Percentiles rank a stretch among this genome's conserved stretches.
phyloP scores from a whole-genome alignment of 2,329 filamentous ascomycete species.

The Trichophyton verrucosum region DNA sequence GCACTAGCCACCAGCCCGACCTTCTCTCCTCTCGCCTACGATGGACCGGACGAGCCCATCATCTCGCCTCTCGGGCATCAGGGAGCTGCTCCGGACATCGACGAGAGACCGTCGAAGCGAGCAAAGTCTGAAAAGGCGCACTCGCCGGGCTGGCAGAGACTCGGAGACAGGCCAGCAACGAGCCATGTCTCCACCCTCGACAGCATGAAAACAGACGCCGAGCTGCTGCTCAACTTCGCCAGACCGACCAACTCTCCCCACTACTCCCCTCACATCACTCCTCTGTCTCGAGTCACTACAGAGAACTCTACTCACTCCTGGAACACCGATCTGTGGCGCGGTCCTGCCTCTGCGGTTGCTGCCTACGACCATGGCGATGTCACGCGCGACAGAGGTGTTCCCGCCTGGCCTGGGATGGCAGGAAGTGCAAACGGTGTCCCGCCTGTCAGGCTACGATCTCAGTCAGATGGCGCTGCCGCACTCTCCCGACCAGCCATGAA shows the following conservation, averaged over 20 bases:
- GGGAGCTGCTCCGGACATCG: neutral
- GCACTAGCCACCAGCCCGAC: constrained; percentile 39
- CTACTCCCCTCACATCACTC: neutral
- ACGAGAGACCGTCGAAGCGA: constrained; percentile 45
- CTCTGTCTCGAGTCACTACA: neutral
- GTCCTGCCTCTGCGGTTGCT: neutral
- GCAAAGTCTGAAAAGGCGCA: constrained; percentile 46
- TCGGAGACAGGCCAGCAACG: constrained; percentile 18
- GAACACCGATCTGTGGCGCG: neutral
- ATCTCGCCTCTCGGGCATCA: constrained; percentile 11
- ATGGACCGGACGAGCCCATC: constrained; percentile 14
- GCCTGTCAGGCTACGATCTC: constrained; percentile 28
- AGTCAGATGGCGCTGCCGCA: constrained; percentile 32
- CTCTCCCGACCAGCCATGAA: constrained; percentile 27
- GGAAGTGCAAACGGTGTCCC: constrained; percentile 11
- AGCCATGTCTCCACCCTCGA: constrained; percentile 20
- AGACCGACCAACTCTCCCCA: constrained; percentile 26
- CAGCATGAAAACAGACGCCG: constrained; percentile 36
- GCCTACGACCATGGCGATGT: neutral
- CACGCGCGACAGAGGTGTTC: neutral
- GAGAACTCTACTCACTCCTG: neutral
- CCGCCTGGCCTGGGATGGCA: neutral
- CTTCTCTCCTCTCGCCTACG: constrained; percentile 26
- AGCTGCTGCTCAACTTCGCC: constrained; percentile 36
- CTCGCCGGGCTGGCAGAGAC: constrained; percentile 27